Conservation (phyloP, 2,329 filamentous ascomycete genomes). For the Meredithiella fracta region DNA sequence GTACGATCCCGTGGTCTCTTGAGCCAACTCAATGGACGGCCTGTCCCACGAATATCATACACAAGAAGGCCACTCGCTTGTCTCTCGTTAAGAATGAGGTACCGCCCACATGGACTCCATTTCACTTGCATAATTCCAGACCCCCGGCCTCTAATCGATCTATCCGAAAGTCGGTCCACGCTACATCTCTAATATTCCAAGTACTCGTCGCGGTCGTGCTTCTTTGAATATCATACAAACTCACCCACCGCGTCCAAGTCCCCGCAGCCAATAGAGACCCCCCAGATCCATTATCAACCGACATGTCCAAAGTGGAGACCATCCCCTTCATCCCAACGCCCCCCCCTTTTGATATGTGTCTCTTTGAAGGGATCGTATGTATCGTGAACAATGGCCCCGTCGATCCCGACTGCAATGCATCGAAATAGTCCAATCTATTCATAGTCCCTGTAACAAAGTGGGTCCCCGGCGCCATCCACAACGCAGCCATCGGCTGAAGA, state of each 20-base stretch:
- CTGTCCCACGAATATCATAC: constrained; percentile 45
- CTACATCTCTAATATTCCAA: constrained; percentile 43
- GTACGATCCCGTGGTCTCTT: constrained; percentile 3
- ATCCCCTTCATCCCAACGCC: constrained; percentile 46
- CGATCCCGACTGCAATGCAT: constrained; percentile 34
- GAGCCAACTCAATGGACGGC: constrained; percentile 34
- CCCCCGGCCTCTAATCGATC: constrained; percentile 32
- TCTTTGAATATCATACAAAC: constrained; percentile 43
- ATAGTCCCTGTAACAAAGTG: constrained; percentile 45
- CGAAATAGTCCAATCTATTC: constrained; percentile 44
- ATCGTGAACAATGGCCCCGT: constrained; percentile 36
- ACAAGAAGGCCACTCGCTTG: constrained; percentile 38
- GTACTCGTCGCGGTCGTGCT: constrained; percentile 38
- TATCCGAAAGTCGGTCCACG: constrained; percentile 22
- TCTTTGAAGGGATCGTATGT: constrained; percentile 43
- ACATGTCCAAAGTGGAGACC: constrained; percentile 38
- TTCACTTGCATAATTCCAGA: constrained; percentile 44
- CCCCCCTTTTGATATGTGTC: constrained; percentile 41
- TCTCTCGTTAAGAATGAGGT: constrained; percentile 46
- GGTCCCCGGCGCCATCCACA: constrained; percentile 38
- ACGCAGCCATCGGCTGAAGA: constrained; percentile 38
- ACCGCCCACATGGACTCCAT: constrained; percentile 48
- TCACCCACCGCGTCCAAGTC: constrained; percentile 46
- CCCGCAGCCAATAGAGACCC: constrained; percentile 38
- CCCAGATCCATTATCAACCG: constrained; percentile 22